A percentile compares a stretch with the other conserved stretches of the same genome.
Evolutionary conservation across 192 early-diverging fungal species (phyloP).

Genomic region (Linnemannia schmuckeri): DNA sequence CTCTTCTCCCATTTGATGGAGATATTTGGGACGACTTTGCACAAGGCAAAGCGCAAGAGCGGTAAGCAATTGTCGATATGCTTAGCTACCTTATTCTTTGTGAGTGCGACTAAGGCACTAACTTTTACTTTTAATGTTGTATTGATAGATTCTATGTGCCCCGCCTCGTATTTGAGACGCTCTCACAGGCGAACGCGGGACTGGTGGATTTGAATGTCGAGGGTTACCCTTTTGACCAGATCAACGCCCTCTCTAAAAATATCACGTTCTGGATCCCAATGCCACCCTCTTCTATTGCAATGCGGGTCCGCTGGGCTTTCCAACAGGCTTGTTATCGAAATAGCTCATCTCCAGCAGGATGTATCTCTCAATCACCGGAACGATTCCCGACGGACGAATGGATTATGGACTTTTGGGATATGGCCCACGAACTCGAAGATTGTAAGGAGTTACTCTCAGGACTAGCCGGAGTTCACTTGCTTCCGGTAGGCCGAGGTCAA

Average conservation of each 20-base stretch:
- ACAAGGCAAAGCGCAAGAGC: background rate
- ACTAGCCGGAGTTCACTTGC: background rate
- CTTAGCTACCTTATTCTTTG: too few species aligned
- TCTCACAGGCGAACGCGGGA: constrained; percentile 9
- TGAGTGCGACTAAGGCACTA: background rate
- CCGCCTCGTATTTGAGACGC: background rate
- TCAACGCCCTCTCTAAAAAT: background rate
- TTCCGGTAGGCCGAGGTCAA: background rate
- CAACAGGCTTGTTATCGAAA: background rate
- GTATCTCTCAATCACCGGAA: background rate
- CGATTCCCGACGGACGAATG: constrained; percentile 23
- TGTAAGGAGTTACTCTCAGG: background rate
- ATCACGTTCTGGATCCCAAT: constrained; percentile 5
- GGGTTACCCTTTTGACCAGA: background rate
- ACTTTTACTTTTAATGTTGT: background rate
- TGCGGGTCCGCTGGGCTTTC: background rate
- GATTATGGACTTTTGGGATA: constrained; percentile 24
- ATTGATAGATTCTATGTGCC: constrained; percentile 8
- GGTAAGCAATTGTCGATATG: background rate
- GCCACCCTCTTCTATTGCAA: background rate
- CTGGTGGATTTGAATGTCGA: constrained; percentile 13
- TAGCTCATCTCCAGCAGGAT: background rate
- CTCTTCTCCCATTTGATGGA: constrained; percentile 24
- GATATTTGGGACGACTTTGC: constrained; percentile 30
- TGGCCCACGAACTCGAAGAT: background rate